A percentile compares a stretch with the other conserved stretches of the same genome.
phyloP scores from a whole-genome alignment of 1,139 yeast genomes.

The Suhomyces chickasaworum region DNA sequence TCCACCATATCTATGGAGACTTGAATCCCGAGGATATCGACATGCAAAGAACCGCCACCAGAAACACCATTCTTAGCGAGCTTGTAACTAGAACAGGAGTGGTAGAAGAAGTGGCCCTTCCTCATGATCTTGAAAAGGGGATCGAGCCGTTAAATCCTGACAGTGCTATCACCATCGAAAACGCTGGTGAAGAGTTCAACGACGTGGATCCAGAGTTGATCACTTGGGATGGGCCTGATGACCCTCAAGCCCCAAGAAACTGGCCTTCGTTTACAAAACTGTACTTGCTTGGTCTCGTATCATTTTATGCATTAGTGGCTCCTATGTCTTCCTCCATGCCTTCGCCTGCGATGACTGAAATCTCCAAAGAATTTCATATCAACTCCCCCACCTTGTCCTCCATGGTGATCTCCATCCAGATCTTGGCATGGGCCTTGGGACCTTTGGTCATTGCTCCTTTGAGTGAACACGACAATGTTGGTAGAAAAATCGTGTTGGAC shows the following conservation, averaged over 20 bases:
- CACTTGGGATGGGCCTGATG: slow-evolving; percentile 42
- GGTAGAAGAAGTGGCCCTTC: slow-evolving; percentile 14
- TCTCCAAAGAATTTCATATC: slow-evolving; percentile 37
- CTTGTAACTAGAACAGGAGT: slow-evolving; percentile 20
- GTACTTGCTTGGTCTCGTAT: slow-evolving; percentile 36
- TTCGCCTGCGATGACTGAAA: slow-evolving; percentile 45
- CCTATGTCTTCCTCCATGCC: slow-evolving; percentile 51
- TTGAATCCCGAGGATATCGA: slow-evolving; percentile 25
- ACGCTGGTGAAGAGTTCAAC: slow-evolving; percentile 42
- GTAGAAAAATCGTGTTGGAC: slow-evolving; percentile 44
- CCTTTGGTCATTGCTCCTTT: slow-evolving; percentile 49
- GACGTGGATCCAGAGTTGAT: slow-evolving; percentile 46
- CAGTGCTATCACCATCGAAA: slow-evolving; percentile 31
- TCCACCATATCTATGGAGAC: slow-evolving; percentile 40
- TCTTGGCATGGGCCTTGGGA: slow-evolving; percentile 51
- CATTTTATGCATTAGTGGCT: slow-evolving; percentile 45
- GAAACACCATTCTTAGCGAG: slow-evolving; percentile 25
- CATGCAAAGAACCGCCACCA: slow-evolving; percentile 24
- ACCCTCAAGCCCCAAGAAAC: slow-evolving; percentile 45
- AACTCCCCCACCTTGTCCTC: slow-evolving; percentile 32
- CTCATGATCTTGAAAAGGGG: slow-evolving; percentile 16
- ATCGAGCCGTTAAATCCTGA: slow-evolving; percentile 16
- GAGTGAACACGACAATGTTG: slow-evolving; percentile 45
- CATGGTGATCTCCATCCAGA: slow-evolving; percentile 47
- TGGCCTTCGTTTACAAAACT: slow-evolving; percentile 36